Evolutionary conservation across 331 rosid species (phyloP), one percentile per base, ranked within the genome.

Genomic region (Malus hybrid): DNA sequence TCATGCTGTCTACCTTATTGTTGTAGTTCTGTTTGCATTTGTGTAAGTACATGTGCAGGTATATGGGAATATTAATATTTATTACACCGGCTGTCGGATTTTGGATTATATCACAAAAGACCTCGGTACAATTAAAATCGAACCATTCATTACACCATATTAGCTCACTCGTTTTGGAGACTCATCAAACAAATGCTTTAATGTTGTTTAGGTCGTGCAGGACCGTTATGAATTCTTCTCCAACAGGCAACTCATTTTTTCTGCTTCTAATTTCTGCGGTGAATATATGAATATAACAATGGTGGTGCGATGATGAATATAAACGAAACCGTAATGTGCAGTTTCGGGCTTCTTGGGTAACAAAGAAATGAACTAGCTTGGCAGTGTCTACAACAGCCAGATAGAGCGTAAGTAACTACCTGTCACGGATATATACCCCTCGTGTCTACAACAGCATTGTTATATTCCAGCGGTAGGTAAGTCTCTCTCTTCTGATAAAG

Each of bases 301-400:
- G 94, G 95, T 58, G 96, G 98, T 82, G 96, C 98, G 20, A 89
- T 93, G 93, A 93, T 93, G 98, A 90, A 89, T 70, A 93, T 93
- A 72, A 93, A 90, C 74, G 98, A 90, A 68, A 87, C 87, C 75
- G 68, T 93, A 82, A 88, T 87, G 96, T 93, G 97, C 83, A 88
- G 96, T 22, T 93, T 93, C 86, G 95, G 89, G 89, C 90, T 93
- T 79, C 98, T 93, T 52, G 5, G 14, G 48, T 10, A 42, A 42
- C 48, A 11, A 11, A 42, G 48, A 42, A 42, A 42, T 3, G 48
- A 3, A 11, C 48, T 42, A 11, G 48, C 48, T 42, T 42, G 48
- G 5, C 48, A 4, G 48, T 42, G 48, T 39, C 46, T 39, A 39
- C 44, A 39, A 39, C 44, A 39, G 44, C 46, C 11, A 0, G 12